Conservation (phyloP, 352 stramenopile species). For the Paralagenidium karlingii region DNA sequence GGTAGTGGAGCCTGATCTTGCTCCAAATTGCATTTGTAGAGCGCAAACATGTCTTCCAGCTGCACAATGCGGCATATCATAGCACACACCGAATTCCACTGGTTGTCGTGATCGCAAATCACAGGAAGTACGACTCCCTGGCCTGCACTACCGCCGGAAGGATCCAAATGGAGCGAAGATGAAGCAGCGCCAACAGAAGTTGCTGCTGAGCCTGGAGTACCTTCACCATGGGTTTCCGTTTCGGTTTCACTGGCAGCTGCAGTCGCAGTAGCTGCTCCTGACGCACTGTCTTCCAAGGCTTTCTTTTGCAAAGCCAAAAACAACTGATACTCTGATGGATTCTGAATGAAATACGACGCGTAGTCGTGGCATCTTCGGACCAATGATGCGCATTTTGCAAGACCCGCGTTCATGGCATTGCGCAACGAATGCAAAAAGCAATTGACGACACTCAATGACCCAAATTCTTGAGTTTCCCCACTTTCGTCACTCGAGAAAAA, state of each 20-base stretch:
- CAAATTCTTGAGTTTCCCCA: constrained; percentile 53
- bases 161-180: constrained; percentile 1
- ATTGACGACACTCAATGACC: constrained; percentile 37
- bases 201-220: background rate
- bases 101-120: constrained; percentile 64
- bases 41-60: constrained; percentile 51
- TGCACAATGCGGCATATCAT: constrained; percentile 76
- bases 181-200: no score
- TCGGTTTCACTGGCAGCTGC: background rate
- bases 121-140: constrained; percentile 4
- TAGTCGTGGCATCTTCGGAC: constrained; percentile 61
- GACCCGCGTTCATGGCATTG: constrained; percentile 28
- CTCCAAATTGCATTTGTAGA: constrained; percentile 67
- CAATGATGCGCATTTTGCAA: constrained; percentile 43
- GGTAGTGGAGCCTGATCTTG: constrained; percentile 56
- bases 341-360: constrained; percentile 76
- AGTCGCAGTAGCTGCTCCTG: constrained; percentile 6
- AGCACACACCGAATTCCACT: constrained; percentile 63
- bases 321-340: constrained; percentile 73
- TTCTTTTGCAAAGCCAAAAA: constrained; percentile 59
- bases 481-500: constrained; percentile 22
- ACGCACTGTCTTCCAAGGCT: constrained; percentile 7
- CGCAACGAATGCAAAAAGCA: constrained; percentile 62
- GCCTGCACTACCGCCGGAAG: background rate
- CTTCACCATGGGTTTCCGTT: constrained; percentile 1